phyloP scores from a whole-genome alignment of 306 rosid genomes.

The Ziziphus jujuba region DNA sequence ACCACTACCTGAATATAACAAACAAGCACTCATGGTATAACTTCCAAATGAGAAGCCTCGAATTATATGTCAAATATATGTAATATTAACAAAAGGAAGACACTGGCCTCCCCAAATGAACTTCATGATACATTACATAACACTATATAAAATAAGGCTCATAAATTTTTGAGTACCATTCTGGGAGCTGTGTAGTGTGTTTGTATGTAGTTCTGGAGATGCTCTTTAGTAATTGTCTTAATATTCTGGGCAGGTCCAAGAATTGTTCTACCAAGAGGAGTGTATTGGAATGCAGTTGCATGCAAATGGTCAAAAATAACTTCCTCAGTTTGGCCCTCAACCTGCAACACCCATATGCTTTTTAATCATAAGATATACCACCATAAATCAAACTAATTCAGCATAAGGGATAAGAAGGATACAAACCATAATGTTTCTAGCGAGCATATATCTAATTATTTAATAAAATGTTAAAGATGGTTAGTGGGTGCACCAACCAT shows the following conservation, averaged over 20 bases:
- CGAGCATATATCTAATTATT: not conserved
- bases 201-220: slow-evolving; percentile 74
- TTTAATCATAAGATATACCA: too few species aligned
- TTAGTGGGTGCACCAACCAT: too few species aligned
- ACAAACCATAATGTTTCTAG: not conserved
- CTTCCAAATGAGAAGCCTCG: not conserved
- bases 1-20: slow-evolving; percentile 63
- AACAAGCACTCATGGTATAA: not conserved
- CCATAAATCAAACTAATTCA: too few species aligned
- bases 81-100: slow-evolving; percentile 3
- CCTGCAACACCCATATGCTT: slow-evolving; percentile 40
- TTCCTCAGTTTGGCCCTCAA: slow-evolving; percentile 88
- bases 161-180: slow-evolving; percentile 52
- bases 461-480: not conserved
- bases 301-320: slow-evolving; percentile 88
- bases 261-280: slow-evolving; percentile 91
- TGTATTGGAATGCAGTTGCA: slow-evolving; percentile 92
- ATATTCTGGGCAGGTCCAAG: slow-evolving; percentile 87
- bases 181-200: slow-evolving; percentile 95
- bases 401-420: too few species aligned
- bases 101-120: not conserved
- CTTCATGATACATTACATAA: not conserved
- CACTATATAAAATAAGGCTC: not conserved
- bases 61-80: not conserved
- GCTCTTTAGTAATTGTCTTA: slow-evolving; percentile 75